phyloP scores from a whole-genome alignment of 345 rosid species.

The Eutrema japonicum region DNA sequence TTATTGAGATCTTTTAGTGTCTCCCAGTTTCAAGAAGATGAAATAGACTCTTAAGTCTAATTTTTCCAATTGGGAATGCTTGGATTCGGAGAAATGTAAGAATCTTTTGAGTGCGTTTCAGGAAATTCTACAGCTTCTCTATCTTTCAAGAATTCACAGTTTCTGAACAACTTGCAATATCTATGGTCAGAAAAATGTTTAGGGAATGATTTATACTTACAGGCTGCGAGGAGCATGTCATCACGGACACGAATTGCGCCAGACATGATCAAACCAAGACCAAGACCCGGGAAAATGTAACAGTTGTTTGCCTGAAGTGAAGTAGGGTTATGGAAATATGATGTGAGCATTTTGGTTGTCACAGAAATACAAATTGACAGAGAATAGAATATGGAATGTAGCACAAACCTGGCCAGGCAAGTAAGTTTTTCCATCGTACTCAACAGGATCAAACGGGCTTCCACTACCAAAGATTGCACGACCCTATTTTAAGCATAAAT shows the following conservation, averaged over 20 bases:
- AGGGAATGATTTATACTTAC: constrained; percentile 53
- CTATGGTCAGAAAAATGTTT: too few relatives aligned
- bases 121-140: too few relatives aligned
- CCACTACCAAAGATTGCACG: constrained; percentile 97
- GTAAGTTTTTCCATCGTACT: constrained; percentile 66
- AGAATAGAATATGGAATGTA: constrained; percentile 5
- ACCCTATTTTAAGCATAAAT: constrained; percentile 57
- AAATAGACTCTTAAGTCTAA: too few relatives aligned
- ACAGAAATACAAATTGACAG: constrained; percentile 1
- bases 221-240: constrained; percentile 98
- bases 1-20: too few relatives aligned
- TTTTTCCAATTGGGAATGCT: too few relatives aligned
- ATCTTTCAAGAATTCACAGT: neutral
- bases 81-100: too few relatives aligned
- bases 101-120: too few relatives aligned
- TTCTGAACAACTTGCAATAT: neutral
- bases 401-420: constrained; percentile 88
- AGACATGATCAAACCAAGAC: constrained; percentile 90
- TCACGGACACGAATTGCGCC: constrained; percentile 94
- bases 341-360: constrained; percentile 19
- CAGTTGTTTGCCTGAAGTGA: constrained; percentile 87
- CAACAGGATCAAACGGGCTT: constrained; percentile 90
- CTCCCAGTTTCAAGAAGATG: too few relatives aligned
- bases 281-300: constrained; percentile 93
- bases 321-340: neutral